Evolutionary conservation across 169 alveolate genomes (phyloP).

Genomic region (Plasmodium fragile): DNA sequence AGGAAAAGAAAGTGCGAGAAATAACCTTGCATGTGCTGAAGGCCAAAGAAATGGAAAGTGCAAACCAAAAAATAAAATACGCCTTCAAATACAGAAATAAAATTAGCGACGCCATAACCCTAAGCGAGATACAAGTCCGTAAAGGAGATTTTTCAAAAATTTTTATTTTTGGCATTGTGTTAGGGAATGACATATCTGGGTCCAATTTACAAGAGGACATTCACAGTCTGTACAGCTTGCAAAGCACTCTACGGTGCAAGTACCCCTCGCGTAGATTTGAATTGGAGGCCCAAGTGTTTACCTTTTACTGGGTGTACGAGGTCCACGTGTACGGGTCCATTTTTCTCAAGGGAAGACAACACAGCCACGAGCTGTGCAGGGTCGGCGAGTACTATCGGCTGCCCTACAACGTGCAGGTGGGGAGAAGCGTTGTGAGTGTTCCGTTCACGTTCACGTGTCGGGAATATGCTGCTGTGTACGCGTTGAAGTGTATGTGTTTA

Average conservation of each 20-base stretch:
- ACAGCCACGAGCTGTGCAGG: not conserved
- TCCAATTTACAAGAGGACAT: conserved; percentile 24
- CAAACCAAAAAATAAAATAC: conserved; percentile 10
- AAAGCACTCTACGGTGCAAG: conserved; percentile 20
- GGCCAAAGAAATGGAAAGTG: conserved; percentile 12
- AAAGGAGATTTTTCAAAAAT: conserved; percentile 18
- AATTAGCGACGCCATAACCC: conserved; percentile 61
- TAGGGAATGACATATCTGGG: conserved; percentile 48
- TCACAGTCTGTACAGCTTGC: conserved; percentile 22
- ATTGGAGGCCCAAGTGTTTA: conserved; percentile 29
- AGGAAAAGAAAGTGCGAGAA: conserved; percentile 67
- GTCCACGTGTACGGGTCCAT: conserved; percentile 64
- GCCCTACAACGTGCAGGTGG: conserved; percentile 37
- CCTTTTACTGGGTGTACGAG: conserved; percentile 66
- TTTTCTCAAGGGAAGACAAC: conserved; percentile 28
- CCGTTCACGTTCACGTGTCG: not conserved
- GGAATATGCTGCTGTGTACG: not conserved
- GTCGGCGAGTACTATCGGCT: not conserved
- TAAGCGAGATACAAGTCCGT: conserved; percentile 56
- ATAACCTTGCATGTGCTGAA: conserved; percentile 34
- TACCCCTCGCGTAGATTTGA: conserved; percentile 12
- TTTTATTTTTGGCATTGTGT: conserved; percentile 32
- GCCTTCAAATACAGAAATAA: conserved; percentile 49
- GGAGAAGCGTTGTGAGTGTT: not conserved
- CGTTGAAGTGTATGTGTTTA: not conserved